phyloP scores from a whole-genome alignment of 2,329 filamentous ascomycete genomes.

The Chaetomium strumarium region DNA sequence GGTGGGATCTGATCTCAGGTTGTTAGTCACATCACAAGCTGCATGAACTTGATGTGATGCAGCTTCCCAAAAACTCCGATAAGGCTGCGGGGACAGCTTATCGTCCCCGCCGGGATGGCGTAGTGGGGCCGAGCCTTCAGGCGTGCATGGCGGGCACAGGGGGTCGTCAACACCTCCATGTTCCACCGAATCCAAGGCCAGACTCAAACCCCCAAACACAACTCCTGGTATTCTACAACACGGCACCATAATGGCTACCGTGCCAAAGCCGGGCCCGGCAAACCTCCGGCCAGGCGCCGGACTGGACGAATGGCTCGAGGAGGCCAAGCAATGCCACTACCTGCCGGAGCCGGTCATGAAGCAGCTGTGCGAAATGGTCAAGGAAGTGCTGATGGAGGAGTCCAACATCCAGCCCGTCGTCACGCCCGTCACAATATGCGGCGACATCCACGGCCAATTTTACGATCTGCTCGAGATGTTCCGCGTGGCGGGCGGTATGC shows the following conservation, averaged over 20 bases:
- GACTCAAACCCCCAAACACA: background rate
- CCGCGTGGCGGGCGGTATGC: conserved; percentile 93
- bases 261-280: conserved; percentile 88
- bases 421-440: conserved; percentile 93
- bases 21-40: no score
- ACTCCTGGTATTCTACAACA: background rate
- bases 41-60: no score
- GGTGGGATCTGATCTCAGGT: no score
- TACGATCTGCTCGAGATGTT: conserved; percentile 97
- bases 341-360: conserved; percentile 97
- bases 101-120: no score
- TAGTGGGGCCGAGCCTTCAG: no score
- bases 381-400: conserved; percentile 99
- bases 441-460: conserved; percentile 98
- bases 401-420: conserved; percentile 98
- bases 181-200: background rate
- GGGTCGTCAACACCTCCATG: no score
- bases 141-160: no score
- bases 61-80: no score
- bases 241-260: conserved; percentile 36
- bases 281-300: conserved; percentile 77
- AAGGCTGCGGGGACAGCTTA: no score
- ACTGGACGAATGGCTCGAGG: conserved; percentile 92
- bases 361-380: conserved; percentile 96
- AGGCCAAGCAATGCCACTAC: conserved; percentile 96